Evolutionary conservation across 805 yeast genomes (phyloP).

Genomic region (Sugiyamaella valdiviana): DNA sequence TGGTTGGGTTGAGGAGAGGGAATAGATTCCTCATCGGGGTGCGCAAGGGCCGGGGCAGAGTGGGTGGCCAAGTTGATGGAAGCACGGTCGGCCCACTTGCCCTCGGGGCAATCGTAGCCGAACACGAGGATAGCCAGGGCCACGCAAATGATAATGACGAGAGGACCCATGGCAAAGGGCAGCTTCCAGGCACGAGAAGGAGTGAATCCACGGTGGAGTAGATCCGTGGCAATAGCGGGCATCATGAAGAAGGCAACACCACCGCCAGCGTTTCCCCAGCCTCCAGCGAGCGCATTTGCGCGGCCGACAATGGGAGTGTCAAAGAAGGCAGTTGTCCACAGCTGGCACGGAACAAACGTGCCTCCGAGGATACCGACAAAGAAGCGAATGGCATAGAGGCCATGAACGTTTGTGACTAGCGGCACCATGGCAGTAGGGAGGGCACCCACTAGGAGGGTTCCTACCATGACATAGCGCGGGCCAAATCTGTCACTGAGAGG

Average conservation of each 20-base stretch:
- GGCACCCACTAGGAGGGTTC: conserved; percentile 4
- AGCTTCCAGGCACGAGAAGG: conserved; percentile 1
- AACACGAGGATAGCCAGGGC: conserved; percentile 2
- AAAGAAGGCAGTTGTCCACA: conserved; percentile 6
- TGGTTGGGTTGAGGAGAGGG: not conserved
- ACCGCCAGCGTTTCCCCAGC: conserved; percentile 9
- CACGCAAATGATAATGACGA: conserved; percentile 3
- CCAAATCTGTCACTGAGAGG: conserved; percentile 6
- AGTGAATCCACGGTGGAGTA: conserved; percentile 1
- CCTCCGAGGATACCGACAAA: conserved; percentile 5
- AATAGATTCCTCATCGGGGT: not conserved
- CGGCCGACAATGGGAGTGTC: conserved; percentile 7
- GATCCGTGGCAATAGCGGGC: conserved; percentile 5
- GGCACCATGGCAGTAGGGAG: conserved; percentile 7
- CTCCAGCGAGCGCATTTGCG: conserved; percentile 7
- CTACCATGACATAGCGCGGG: conserved; percentile 5
- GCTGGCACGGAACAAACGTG: conserved; percentile 8
- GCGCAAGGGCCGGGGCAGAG: not conserved
- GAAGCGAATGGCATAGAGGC: conserved; percentile 4
- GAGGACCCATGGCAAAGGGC: conserved; percentile 4
- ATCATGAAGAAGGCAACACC: conserved; percentile 9
- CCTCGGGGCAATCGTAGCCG: conserved; percentile 5
- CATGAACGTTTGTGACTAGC: not conserved
- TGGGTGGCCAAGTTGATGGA: not conserved
- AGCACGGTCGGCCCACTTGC: conserved; percentile 7